Evolutionary conservation across 2,329 filamentous ascomycete genomes (phyloP).

Genomic region (Penicillium sp.): DNA sequence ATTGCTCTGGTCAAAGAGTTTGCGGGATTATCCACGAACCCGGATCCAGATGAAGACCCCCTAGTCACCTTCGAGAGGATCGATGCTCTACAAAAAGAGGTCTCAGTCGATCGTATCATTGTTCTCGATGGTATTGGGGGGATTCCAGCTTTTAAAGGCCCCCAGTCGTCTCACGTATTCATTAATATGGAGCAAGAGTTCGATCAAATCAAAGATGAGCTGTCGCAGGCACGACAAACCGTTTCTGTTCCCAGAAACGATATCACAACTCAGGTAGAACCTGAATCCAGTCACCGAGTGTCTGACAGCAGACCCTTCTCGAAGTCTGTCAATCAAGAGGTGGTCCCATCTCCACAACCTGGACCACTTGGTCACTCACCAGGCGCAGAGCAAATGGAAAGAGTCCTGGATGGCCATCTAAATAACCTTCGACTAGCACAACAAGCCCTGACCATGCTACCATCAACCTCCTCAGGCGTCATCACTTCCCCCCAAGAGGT

Average conservation of each 20-base stretch:
- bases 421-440: conserved; percentile 72
- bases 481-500: conserved; percentile 85
- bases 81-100: conserved; percentile 47
- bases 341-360: conserved; percentile 21
- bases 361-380: conserved; percentile 12
- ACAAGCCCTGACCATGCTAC: conserved; percentile 68
- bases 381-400: conserved; percentile 12
- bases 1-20: conserved; percentile 74
- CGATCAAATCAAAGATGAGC: conserved; percentile 60
- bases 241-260: conserved; percentile 6
- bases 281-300: conserved; percentile 18
- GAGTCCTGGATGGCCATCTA: conserved; percentile 49
- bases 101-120: conserved; percentile 77
- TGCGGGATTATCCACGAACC: conserved; percentile 58
- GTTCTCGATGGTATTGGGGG: conserved; percentile 83
- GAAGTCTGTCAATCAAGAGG: conserved; percentile 37
- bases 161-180: conserved; percentile 70
- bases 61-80: conserved; percentile 39
- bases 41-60: conserved; percentile 45
- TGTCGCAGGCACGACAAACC: conserved; percentile 42
- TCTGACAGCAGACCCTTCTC: conserved; percentile 45
- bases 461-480: conserved; percentile 77
- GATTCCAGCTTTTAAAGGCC: conserved; percentile 63
- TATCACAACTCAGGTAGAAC: conserved; percentile 19
- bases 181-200: conserved; percentile 94